Evolutionary conservation across 306 rosid species (phyloP), one percentile per base, ranked within the genome.

Genomic region (Ziziphus jujuba): DNA sequence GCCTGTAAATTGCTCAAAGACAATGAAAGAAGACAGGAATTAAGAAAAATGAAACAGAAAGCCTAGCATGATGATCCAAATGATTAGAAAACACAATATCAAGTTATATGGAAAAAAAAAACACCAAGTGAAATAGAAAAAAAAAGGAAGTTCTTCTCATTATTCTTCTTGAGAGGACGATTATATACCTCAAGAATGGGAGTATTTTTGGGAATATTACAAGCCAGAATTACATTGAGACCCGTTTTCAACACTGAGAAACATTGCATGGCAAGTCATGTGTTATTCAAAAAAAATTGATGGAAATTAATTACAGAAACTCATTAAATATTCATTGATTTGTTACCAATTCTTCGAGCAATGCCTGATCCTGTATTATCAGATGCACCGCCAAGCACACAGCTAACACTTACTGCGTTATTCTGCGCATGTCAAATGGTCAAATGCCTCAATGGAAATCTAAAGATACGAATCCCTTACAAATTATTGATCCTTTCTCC

Each of bases 361-460:
- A 88, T 88, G 70, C 89, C 86, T 6, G 96, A 71, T 56, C 96
- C 96, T n/a, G 92, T 85, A 74, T 87, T 90, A 84, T 93, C 96
- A 74, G 89, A 90, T 59, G 79, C 69, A 59, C 95, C 97, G n/a
- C 96, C 97, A 51, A 86, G 92, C 72, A 93, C 72, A 67, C 92
- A 83, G 71, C 95, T 84, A 24, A 84, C 85, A 75, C 88, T 85
- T 35, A 77, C 96, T 21, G 60, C 63, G 67, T 84, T 78, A 79
- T 79, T 79, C 92, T 85, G 88, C 33, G 16, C 61, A 13, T 6
- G 22, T 7, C 21, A 50, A 9, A 20, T 50, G 19, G 55, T 17
- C 2, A 50, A 16, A 50, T 50, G 7, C 21, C 22, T 50, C 14
- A 10, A 6, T 40, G 3, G 45, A 40, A 7, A 40, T 40, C 45